Percentiles rank a stretch among this genome's conserved stretches.
phyloP scores from a whole-genome alignment of 2,329 filamentous ascomycete genomes.

The Scedosporium minutisporum region DNA sequence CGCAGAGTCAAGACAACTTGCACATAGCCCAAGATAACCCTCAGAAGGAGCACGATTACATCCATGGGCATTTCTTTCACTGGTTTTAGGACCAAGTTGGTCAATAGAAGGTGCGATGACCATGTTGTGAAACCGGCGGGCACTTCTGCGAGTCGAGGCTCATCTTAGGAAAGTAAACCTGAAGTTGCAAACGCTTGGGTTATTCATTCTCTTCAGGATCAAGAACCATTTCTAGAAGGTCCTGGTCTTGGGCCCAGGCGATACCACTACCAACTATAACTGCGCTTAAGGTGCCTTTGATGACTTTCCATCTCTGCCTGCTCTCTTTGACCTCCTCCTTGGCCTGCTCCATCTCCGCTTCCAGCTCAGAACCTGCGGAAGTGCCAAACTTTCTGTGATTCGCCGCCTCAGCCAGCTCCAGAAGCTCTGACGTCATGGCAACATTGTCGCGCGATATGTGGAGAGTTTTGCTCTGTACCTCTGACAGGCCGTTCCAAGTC shows the following conservation, averaged over 20 bases:
- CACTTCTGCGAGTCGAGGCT: too few species aligned
- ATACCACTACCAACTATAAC: slow-evolving; percentile 73
- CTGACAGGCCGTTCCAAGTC: slow-evolving; percentile 41
- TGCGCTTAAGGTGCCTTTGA: slow-evolving; percentile 71
- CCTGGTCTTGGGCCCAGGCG: slow-evolving; percentile 66
- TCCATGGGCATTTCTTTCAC: too few species aligned
- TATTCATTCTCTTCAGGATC: slow-evolving; percentile 45
- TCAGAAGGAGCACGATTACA: too few species aligned
- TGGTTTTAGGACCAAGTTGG: too few species aligned
- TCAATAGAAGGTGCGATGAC: too few species aligned
- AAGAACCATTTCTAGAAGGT: slow-evolving; percentile 60
- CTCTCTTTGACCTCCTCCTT: slow-evolving; percentile 52
- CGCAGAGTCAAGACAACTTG: too few species aligned
- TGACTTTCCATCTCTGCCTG: slow-evolving; percentile 59
- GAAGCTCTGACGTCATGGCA: slow-evolving; percentile 49
- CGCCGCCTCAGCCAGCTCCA: slow-evolving; percentile 51
- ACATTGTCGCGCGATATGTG: slow-evolving; percentile 50
- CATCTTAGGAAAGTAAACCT: too few species aligned
- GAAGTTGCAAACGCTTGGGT: background rate
- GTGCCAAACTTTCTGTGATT: slow-evolving; percentile 42
- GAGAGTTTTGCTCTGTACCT: slow-evolving; percentile 49
- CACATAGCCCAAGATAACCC: too few species aligned
- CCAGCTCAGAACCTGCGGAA: slow-evolving; percentile 41
- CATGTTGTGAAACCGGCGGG: too few species aligned
- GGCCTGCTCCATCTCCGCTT: slow-evolving; percentile 45